phyloP scores from a whole-genome alignment of 2,329 filamentous ascomycete species.

The Arthrobotrys sinensis region DNA sequence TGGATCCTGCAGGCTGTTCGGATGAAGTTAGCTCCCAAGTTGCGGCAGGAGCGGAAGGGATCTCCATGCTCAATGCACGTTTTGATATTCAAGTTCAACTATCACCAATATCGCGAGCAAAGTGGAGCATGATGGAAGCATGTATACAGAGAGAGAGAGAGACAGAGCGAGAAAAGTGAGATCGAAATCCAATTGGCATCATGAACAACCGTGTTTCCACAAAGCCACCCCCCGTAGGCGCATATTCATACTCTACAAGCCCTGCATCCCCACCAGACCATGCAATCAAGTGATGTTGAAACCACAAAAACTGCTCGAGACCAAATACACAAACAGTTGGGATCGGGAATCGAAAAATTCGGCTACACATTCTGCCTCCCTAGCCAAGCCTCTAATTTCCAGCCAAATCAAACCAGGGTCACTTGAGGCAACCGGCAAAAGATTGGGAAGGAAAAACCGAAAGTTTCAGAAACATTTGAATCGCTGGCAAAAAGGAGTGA shows the following conservation, averaged over 20 bases:
- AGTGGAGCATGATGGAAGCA: conserved; percentile 35
- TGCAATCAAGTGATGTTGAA: conserved; percentile 21
- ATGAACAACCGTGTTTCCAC: not conserved
- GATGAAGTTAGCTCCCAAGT: conserved; percentile 44
- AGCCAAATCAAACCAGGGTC: conserved; percentile 49
- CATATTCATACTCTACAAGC: conserved; percentile 33
- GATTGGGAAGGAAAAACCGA: conserved; percentile 56
- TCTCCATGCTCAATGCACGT: conserved; percentile 27
- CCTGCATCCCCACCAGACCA: not conserved
- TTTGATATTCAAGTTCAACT: conserved; percentile 23
- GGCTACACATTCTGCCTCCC: conserved; percentile 32
- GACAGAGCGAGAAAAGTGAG: not conserved
- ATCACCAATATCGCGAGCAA: conserved; percentile 23
- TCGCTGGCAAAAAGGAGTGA: conserved; percentile 49
- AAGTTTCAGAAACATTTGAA: conserved; percentile 47
- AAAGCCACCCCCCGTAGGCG: conserved; percentile 24
- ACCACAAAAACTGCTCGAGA: conserved; percentile 9
- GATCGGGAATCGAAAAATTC: conserved; percentile 24
- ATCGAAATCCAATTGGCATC: conserved; percentile 5
- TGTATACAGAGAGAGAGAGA: conserved; percentile 33
- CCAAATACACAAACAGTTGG: conserved; percentile 4
- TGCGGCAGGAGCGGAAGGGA: conserved; percentile 32
- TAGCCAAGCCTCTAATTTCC: conserved; percentile 61
- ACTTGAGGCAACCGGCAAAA: conserved; percentile 42
- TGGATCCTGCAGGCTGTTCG: conserved; percentile 41